Evolutionary conservation across 192 early-diverging fungal genomes (phyloP), one percentile per base, ranked within the genome.

Genomic region (Mortierella claussenii): DNA sequence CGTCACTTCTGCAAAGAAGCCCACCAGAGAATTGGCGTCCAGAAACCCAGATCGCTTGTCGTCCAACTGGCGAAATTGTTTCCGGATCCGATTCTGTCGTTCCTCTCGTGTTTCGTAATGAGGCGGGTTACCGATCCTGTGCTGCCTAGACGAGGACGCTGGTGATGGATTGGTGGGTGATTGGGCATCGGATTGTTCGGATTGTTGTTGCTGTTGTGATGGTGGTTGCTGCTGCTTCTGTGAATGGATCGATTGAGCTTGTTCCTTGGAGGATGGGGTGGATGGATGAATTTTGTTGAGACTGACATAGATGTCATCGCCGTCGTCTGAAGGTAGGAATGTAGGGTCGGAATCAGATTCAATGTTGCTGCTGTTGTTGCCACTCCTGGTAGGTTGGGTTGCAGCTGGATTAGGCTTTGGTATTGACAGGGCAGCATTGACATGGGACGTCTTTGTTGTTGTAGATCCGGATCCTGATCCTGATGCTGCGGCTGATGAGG

Each of bases 71-170:
- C 63, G 51, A 65, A 76, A 76, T 40, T 76, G 73, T 55, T 60
- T 59, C 33, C 73, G 64, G 59, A 76, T 76, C 57, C 73, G 58
- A 37, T 21, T 66, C 59, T 57, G 65, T 7, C 65, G 73, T 61
- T 76, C 73, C 37, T 76, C 59, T 0, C 73, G 73, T 28, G 73
- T 62, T 42, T 76, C 73, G 40, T 67, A 67, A 49, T 67, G 65
- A 45, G 73, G 64, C 17, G 58, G 64, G 53, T 55, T 62, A 13
- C 64, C 65, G 6, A 60, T 56, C 24, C 63, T 63, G 61, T 50
- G 13, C 24, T 40, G 37, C 8, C 37, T 40, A 10, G 37, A 40
- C 37, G 13, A 40, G 37, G 37, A 10, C 37, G n/a, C n/a, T 20
- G 37, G 26, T 4, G 47, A 30, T 21, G 28, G 64, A 58, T 58